Conservation (phyloP, 2,329 filamentous ascomycete species). For the Rutstroemia sp. region DNA sequence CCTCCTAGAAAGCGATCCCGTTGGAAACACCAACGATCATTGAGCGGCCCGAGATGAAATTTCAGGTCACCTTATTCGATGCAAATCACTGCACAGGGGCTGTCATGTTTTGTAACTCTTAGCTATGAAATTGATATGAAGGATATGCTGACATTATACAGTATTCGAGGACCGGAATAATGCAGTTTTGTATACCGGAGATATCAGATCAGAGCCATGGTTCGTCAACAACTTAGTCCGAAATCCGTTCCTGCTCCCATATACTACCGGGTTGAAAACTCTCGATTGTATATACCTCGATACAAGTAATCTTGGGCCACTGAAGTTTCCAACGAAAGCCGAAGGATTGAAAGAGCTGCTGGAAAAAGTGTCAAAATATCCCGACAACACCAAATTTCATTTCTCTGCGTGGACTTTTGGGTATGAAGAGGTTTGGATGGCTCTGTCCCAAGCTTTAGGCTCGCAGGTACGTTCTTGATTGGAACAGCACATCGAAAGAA, state of each 20-base stretch:
- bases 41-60: conserved; percentile 62
- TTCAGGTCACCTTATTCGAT: conserved; percentile 79
- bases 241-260: conserved; percentile 69
- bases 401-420: conserved; percentile 87
- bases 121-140: neutral
- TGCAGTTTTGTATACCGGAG: conserved; percentile 80
- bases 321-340: conserved; percentile 53
- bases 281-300: conserved; percentile 85
- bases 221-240: conserved; percentile 69
- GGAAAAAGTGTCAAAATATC: conserved; percentile 58
- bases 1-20: conserved; percentile 63
- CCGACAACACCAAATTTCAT: conserved; percentile 70
- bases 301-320: conserved; percentile 59
- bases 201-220: conserved; percentile 80
- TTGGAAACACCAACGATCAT: conserved; percentile 71
- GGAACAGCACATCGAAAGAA: too few relatives aligned
- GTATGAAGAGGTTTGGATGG: conserved; percentile 88
- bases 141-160: conserved; percentile 10
- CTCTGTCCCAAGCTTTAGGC: conserved; percentile 62
- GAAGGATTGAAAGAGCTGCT: conserved; percentile 71
- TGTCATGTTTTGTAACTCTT: conserved; percentile 68
- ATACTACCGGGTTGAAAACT: conserved; percentile 54
- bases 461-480: conserved; percentile 42
- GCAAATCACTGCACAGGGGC: conserved; percentile 88
- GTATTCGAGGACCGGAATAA: conserved; percentile 67